Base-by-base conservation (phyloP, 345 rosid species). In the Brassica cretica region DNA sequence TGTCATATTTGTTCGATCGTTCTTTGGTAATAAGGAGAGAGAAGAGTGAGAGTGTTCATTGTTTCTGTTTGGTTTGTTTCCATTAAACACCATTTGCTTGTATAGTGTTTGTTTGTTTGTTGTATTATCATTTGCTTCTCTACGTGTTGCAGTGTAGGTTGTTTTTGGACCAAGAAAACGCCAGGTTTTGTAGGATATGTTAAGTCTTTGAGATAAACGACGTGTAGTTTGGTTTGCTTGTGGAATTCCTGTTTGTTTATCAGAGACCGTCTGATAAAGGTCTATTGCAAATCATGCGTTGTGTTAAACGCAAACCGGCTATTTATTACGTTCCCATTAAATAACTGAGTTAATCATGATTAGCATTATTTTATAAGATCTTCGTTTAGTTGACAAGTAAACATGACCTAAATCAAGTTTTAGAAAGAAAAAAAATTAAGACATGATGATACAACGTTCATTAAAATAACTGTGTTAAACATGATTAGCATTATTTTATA, bases 71-170 rank as follows among this genome's bases (percentile, higher is more conserved):
- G 27, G 66, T 37, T 59, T 49, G 56, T 49, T 49, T n/a, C 18
- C 56, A 49, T 2, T 5, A 49, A 44, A 39, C 67, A 66, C 19
- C 67, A 39, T 76, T 71, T 71, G 81, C 68, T 78, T 78, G 76
- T 78, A 78, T 72, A 78, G 81, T 78, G 66, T 53, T 64, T 59
- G 77, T 77, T 76, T 68, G 68, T 14, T 46, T 41, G 49, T 51
- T 59, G 64, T 60, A n/a, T 66, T 49, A 37, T 73, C 27, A 16
- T 27, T 25, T 65, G 76, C 29, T 66, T 72, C 62, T 64, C 58
- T 33, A 60, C 74, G 70, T 35, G 62, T 67, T 37, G 49, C 35
- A 73, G 18, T 67, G 78, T 78, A 66, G 77, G 81, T 33, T 66
- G 73, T 78, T 30, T 72, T 46, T 59, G 81, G 69, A 60, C 37